Evolutionary conservation across 441 rosid species (phyloP), one percentile per base, ranked within the genome.

Genomic region (Brassica hybrid): DNA sequence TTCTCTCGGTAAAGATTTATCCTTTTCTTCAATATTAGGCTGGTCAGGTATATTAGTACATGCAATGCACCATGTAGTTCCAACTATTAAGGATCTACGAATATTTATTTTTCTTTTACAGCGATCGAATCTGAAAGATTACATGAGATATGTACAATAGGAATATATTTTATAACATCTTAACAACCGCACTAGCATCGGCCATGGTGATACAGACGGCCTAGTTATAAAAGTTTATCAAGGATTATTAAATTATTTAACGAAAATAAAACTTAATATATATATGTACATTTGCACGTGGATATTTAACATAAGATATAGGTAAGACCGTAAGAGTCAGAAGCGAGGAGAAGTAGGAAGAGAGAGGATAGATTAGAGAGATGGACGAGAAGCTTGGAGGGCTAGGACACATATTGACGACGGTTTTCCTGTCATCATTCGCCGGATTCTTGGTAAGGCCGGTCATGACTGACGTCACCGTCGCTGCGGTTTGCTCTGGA

Each of bases 401-500:
- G 6, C 52, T 89, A 74, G 71, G 72, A 62, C 98, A 93, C 76
- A 80, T 94, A 5, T 84, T 88, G 10, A 87, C 77, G 81, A 85
- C 91, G 10, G 90, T 88, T 5, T 93, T 87, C 80, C 77, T 91
- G 54, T 83, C 88, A 2, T 79, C 78, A 7, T 63, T 89, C 23
- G 82, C 92, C 3, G 38, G 0, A 8, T 69, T 71, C 65, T 71
- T 91, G 60, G 91, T 87, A 36, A 0, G 14, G 64, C 99, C 99
- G 58, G 90, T 88, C 69, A 83, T 91, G 18, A 90, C 91, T 19
- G 99, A 94, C 32, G 92, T 94, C 65, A 93, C 90, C 61, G 90
- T 94, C 93, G 34, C 62, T 0, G 98, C 99, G 4, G 84, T 94
- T 74, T 94, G 98, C 83, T 74, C 79, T 23, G 93, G 88, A 13